Conservation (phyloP, 768 basidiomycete species). For the Sarcomyxa edulis region DNA sequence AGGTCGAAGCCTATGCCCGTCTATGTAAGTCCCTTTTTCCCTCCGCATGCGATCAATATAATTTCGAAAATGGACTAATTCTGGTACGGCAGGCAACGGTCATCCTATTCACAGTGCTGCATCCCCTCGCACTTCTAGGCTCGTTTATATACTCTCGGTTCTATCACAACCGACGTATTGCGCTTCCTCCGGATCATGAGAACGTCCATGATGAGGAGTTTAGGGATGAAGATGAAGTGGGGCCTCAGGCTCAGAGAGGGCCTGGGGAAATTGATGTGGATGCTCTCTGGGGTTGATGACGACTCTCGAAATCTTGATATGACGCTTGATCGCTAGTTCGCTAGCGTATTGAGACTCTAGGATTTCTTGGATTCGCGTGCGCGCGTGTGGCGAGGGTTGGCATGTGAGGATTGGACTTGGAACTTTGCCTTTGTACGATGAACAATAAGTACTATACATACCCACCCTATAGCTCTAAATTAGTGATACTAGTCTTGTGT, state of each 20-base stretch:
- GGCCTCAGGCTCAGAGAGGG: conserved; percentile 12
- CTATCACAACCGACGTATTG: conserved; percentile 27
- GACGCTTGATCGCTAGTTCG: no score
- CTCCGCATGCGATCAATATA: background rate
- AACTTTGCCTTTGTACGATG: no score
- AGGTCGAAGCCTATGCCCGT: conserved; percentile 61
- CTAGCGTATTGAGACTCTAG: no score
- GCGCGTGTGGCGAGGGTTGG: no score
- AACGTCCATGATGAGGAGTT: conserved; percentile 7
- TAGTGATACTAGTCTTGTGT: no score
- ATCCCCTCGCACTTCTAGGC: conserved; percentile 54
- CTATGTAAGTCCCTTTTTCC: conserved; percentile 39
- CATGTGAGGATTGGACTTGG: no score
- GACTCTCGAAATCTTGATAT: no score
- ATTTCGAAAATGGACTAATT: background rate
- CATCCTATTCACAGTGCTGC: conserved; percentile 60
- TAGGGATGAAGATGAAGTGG: conserved; percentile 9
- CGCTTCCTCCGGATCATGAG: conserved; percentile 35
- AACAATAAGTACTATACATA: no score
- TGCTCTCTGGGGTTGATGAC: conserved; percentile 29
- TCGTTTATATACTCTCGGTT: conserved; percentile 36
- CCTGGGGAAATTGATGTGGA: conserved; percentile 41
- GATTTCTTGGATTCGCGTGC: no score
- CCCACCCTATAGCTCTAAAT: no score
- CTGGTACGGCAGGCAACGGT: conserved; percentile 42